Evolutionary conservation across 768 basidiomycete genomes (phyloP), one percentile per base, ranked within the genome.

Genomic region (Coprinopsis cinerea): DNA sequence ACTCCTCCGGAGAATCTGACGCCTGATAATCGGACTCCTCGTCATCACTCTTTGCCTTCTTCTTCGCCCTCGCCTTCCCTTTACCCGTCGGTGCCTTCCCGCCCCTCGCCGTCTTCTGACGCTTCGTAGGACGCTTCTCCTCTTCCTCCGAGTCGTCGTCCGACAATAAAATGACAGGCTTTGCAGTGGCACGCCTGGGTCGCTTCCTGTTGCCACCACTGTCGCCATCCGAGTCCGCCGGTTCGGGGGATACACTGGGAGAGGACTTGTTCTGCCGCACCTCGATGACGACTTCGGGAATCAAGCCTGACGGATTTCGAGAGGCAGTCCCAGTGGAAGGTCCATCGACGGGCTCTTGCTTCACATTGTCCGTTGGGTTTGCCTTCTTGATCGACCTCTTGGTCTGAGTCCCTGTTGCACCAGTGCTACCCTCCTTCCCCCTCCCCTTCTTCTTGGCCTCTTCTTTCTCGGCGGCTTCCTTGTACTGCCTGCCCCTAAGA

Each of bases 401-500:
- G n/a, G n/a, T n/a, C n/a, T n/a, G n/a, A n/a, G n/a, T n/a, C n/a
- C n/a, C n/a, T n/a, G n/a, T n/a, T n/a, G n/a, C n/a, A n/a, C n/a
- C n/a, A n/a, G n/a, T 28, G 14, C 15, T n/a, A 1, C 1, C n/a
- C 30, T 15, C 28, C 17, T 22, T 26, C 15, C 13, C 2, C 47
- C 54, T 58, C 49, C 46, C 26, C 32, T 25, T 47, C 23, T 62
- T 64, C 37, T 28, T 52, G 30, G 54, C 51, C 39, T 39, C 57
- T 53, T 70, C 61, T 55, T 72, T 73, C 26, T 71, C 74, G 1
- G 66, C 75, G 23, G 81, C 82, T 3, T 83, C 76, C 26, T 83
- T 79, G 62, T 90, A 90, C 2, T 76, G 70, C 60, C 82, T 84
- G 32, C 90, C 90, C 61, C 82, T 86, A 42, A 90, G 69, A 34